Evolutionary conservation across 768 basidiomycete genomes (phyloP).

Genomic region (Rhizopogon vulgaris): DNA sequence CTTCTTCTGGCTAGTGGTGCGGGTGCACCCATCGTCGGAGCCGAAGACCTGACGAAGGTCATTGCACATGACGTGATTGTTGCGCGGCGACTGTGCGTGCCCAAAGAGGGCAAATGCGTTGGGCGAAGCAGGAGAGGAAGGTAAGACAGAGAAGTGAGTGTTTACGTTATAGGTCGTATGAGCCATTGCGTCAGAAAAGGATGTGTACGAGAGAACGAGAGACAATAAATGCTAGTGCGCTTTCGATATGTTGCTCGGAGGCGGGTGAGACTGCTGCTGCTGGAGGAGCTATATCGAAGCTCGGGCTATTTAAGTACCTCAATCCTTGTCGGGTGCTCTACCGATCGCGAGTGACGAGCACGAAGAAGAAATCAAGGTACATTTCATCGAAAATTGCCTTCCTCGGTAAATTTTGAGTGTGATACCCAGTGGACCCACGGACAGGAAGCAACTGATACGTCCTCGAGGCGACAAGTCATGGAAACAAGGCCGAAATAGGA

Average conservation of each 20-base stretch:
- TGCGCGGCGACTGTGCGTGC: conserved; percentile 31
- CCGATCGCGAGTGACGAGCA: neutral
- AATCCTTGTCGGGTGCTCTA: conserved; percentile 1
- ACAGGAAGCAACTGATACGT: neutral
- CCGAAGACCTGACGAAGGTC: conserved; percentile 28
- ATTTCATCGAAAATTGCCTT: conserved; percentile 3
- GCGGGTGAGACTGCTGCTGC: neutral
- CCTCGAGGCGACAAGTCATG: conserved; percentile 3
- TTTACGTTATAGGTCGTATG: conserved; percentile 15
- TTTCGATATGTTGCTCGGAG: conserved; percentile 2
- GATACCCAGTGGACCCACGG: neutral
- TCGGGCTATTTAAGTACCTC: conserved; percentile 7
- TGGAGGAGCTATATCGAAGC: neutral
- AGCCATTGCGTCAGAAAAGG: conserved; percentile 18
- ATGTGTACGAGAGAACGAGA: neutral
- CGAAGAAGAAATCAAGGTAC: conserved; percentile 3
- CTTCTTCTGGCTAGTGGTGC: conserved; percentile 6
- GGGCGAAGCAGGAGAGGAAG: conserved; percentile 22
- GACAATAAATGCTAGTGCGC: neutral
- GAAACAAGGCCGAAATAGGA: conserved; percentile 1
- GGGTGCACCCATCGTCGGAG: conserved; percentile 4
- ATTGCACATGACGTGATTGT: conserved; percentile 32
- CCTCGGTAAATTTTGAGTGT: neutral
- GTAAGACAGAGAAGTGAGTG: conserved; percentile 18
- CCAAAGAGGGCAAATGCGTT: conserved; percentile 32